A percentile compares a stretch with the other conserved stretches of the same genome.
Evolutionary conservation across 2,329 filamentous ascomycete genomes (phyloP).

Genomic region (Coniosporium uncinatum): DNA sequence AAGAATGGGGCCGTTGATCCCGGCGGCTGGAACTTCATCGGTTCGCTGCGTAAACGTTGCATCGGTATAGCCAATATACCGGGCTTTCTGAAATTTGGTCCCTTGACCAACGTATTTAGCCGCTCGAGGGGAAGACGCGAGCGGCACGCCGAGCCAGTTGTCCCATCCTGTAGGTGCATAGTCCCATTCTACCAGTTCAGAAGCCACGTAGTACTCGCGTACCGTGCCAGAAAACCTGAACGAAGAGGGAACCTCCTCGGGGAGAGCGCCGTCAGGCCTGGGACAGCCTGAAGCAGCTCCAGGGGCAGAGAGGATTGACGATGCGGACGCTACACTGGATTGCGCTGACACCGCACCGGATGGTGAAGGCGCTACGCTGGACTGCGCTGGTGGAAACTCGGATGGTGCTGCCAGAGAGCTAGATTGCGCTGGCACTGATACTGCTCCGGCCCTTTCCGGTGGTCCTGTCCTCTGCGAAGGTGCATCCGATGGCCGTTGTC

Average conservation of each 20-base stretch:
- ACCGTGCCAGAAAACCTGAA: conserved; percentile 12
- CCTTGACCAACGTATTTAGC: conserved; percentile 6
- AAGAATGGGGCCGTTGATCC: conserved; percentile 15
- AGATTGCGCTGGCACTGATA: too few relatives aligned
- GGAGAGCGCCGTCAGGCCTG: neutral
- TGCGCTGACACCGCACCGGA: too few relatives aligned
- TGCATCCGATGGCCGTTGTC: too few relatives aligned
- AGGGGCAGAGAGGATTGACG: too few relatives aligned
- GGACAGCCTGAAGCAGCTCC: too few relatives aligned
- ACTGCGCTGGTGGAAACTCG: too few relatives aligned
- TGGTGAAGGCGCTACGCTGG: too few relatives aligned
- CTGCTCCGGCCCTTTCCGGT: too few relatives aligned
- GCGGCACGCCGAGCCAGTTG: conserved; percentile 16
- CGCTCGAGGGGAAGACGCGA: conserved; percentile 7
- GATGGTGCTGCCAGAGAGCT: too few relatives aligned
- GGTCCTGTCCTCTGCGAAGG: too few relatives aligned
- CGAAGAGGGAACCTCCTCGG: neutral
- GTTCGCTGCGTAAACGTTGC: conserved; percentile 11
- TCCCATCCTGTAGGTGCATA: conserved; percentile 18
- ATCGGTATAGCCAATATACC: conserved; percentile 23
- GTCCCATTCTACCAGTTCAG: conserved; percentile 16
- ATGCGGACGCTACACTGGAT: too few relatives aligned
- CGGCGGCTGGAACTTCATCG: conserved; percentile 17
- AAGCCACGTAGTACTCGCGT: conserved; percentile 15
- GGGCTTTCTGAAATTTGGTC: conserved; percentile 18